Conservation (phyloP, 202 grass and related monocot species). For the Bolboschoenoplectus hybrid region DNA sequence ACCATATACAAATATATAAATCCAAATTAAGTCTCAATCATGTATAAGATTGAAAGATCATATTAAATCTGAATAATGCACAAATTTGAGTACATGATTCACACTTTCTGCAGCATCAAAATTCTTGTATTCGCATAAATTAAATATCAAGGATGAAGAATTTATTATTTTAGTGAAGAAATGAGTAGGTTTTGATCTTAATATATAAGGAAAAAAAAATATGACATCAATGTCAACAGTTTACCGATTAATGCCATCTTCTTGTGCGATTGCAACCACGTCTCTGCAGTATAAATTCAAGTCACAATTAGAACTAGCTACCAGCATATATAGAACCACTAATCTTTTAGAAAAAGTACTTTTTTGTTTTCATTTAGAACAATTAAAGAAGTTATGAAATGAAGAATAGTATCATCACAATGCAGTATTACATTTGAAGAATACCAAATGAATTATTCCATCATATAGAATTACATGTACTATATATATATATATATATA, state of each 20-base stretch:
- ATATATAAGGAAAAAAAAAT: neutral
- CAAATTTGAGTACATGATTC: neutral
- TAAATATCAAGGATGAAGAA: neutral
- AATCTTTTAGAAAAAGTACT: neutral
- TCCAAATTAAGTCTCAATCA: too few species aligned
- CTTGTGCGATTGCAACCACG: constrained; percentile 10
- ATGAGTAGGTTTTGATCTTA: neutral
- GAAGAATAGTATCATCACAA: neutral
- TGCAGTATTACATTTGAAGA: too few species aligned
- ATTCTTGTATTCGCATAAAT: too few species aligned
- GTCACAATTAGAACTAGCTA: neutral
- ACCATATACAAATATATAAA: too few species aligned
- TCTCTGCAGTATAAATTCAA: neutral
- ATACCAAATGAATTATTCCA: too few species aligned
- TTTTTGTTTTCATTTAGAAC: neutral
- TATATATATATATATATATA: too few species aligned
- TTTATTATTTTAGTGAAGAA: neutral
- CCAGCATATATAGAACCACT: neutral
- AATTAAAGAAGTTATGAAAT: neutral
- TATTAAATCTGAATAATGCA: too few species aligned
- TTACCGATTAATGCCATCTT: neutral
- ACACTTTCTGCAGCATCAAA: too few species aligned
- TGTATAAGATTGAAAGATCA: too few species aligned
- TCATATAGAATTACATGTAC: too few species aligned
- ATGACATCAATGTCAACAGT: neutral